phyloP scores from a whole-genome alignment of 371 early-diverging fungal species.

The Rhizopus sp. region DNA sequence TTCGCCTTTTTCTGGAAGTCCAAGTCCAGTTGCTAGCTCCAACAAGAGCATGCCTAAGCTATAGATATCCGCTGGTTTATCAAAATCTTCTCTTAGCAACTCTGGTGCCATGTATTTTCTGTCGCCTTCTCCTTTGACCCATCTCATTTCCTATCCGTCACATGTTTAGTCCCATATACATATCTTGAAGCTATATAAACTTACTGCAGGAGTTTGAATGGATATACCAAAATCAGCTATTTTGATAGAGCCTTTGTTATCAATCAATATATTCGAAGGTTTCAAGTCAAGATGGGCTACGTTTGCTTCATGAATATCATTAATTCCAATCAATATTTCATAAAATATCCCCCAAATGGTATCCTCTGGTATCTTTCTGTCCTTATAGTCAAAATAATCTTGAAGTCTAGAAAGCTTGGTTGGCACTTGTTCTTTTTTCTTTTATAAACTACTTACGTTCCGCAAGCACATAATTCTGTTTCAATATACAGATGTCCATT shows the following conservation, averaged over 20 bases:
- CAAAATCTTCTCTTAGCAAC: slow-evolving; percentile 73
- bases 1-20: slow-evolving; percentile 83
- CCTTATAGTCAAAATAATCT: slow-evolving; percentile 24
- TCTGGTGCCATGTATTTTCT: slow-evolving; percentile 96
- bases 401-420: slow-evolving; percentile 17
- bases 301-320: slow-evolving; percentile 70
- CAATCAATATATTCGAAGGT: slow-evolving; percentile 84
- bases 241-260: slow-evolving; percentile 63
- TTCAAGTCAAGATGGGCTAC: slow-evolving; percentile 89
- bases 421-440: background rate
- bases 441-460: slow-evolving; percentile 56
- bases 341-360: slow-evolving; percentile 79
- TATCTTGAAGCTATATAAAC: slow-evolving; percentile 7
- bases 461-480: slow-evolving; percentile 82
- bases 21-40: slow-evolving; percentile 81
- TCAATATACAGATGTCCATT: slow-evolving; percentile 85
- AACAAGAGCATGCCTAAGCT: slow-evolving; percentile 91
- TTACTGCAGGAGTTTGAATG: slow-evolving; percentile 59
- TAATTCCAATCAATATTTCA: slow-evolving; percentile 75
- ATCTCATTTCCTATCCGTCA: slow-evolving; percentile 20
- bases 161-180: background rate
- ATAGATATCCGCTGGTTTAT: slow-evolving; percentile 81
- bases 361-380: slow-evolving; percentile 57
- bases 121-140: slow-evolving; percentile 87
- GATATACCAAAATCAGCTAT: slow-evolving; percentile 92